Percentiles rank a stretch among this genome's conserved stretches.
phyloP scores from a whole-genome alignment of 2,329 filamentous ascomycete species.

The Plectosphaerella sp. region DNA sequence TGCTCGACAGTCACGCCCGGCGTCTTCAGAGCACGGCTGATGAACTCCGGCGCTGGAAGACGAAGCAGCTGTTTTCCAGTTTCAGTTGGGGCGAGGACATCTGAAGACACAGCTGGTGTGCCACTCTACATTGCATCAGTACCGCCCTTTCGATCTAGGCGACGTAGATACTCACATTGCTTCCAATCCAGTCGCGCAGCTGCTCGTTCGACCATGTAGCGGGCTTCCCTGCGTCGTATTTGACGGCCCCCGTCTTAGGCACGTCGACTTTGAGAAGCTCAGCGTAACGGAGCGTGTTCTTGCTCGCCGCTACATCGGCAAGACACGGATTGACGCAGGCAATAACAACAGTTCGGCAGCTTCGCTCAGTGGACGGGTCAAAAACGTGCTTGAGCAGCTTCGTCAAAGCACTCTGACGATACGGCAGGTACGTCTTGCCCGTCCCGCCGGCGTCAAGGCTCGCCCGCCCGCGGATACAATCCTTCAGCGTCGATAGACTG shows the following conservation, averaged over 20 bases:
- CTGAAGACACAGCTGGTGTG: slow-evolving; percentile 24
- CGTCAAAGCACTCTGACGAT: slow-evolving; percentile 40
- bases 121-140: slow-evolving; percentile 28
- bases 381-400: slow-evolving; percentile 46
- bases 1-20: slow-evolving; percentile 28
- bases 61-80: slow-evolving; percentile 35
- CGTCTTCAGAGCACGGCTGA: slow-evolving; percentile 33
- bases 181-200: slow-evolving; percentile 31
- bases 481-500: slow-evolving; percentile 44
- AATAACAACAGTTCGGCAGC: slow-evolving; percentile 38
- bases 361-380: slow-evolving; percentile 31
- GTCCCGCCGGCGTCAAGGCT: slow-evolving; percentile 20
- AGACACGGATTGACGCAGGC: slow-evolving; percentile 44
- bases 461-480: slow-evolving; percentile 44
- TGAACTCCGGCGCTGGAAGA: slow-evolving; percentile 33
- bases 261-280: slow-evolving; percentile 38
- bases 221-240: slow-evolving; percentile 22
- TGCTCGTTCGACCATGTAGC: slow-evolving; percentile 34
- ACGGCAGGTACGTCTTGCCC: slow-evolving; percentile 34
- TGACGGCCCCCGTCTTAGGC: slow-evolving; percentile 18
- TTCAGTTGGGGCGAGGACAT: slow-evolving; percentile 32
- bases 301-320: slow-evolving; percentile 35
- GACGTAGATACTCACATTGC: slow-evolving; percentile 28
- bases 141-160: too few species aligned
- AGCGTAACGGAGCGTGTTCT: slow-evolving; percentile 44